Evolutionary conservation across 371 early-diverging fungal genomes (phyloP).

Genomic region (Choanephora cucurbitarum): DNA sequence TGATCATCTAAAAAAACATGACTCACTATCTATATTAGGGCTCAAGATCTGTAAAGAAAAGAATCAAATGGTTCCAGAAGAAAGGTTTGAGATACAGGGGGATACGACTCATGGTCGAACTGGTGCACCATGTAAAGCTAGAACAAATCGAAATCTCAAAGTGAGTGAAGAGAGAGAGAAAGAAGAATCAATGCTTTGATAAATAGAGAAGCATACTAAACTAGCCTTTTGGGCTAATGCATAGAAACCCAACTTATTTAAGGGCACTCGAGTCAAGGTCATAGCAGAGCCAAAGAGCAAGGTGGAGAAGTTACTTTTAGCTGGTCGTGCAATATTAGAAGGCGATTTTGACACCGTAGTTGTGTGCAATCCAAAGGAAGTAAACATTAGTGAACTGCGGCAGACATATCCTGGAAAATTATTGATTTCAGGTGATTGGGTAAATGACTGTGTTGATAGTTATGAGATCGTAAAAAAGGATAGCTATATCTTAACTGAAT

Average conservation of each 20-base stretch:
- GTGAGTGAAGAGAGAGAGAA: background rate
- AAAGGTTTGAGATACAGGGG: slow-evolving; percentile 17
- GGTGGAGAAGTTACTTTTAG: slow-evolving; percentile 6
- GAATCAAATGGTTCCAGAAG: slow-evolving; percentile 2
- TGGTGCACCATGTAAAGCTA: slow-evolving; percentile 20
- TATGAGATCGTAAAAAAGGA: slow-evolving; percentile 19
- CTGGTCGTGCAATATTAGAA: slow-evolving; percentile 8
- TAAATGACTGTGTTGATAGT: slow-evolving; percentile 15
- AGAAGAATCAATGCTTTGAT: background rate
- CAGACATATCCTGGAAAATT: slow-evolving; percentile 1
- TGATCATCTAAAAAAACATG: background rate
- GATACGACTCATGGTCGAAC: slow-evolving; percentile 18
- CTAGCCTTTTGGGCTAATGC: too few relatives aligned
- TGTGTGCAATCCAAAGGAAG: slow-evolving; percentile 9
- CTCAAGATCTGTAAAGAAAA: slow-evolving; percentile 13
- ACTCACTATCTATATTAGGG: slow-evolving; percentile 9
- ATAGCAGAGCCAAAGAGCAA: slow-evolving; percentile 8
- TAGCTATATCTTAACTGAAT: background rate
- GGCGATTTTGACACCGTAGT: slow-evolving; percentile 7
- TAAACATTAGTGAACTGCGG: slow-evolving; percentile 2
- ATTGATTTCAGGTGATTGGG: slow-evolving; percentile 12
- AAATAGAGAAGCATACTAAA: background rate
- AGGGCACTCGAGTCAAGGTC: slow-evolving; percentile 4
- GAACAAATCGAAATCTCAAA: slow-evolving; percentile 4
- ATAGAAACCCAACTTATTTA: slow-evolving; percentile 14